A percentile compares a stretch with the other conserved stretches of the same genome.
Evolutionary conservation across 1,284 basidiomycete genomes (phyloP).

Genomic region (Takashimella koratensis): DNA sequence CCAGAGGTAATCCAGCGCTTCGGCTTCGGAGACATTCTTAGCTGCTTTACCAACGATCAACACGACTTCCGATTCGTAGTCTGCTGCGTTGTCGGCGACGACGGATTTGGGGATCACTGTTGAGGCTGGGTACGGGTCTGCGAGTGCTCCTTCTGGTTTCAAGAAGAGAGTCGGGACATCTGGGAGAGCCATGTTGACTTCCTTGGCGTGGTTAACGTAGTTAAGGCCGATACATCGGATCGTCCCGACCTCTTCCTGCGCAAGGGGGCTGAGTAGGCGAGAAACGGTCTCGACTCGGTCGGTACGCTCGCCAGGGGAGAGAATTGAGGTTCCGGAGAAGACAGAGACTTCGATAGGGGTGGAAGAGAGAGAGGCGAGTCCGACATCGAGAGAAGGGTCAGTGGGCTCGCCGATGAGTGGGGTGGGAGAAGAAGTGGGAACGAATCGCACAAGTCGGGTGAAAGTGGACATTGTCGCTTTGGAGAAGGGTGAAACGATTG

Average conservation of each 20-base stretch:
- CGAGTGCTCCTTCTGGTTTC: slow-evolving; percentile 37
- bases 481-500: not conserved
- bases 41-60: slow-evolving; percentile 78
- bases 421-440: slow-evolving; percentile 10
- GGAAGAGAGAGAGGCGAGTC: slow-evolving; percentile 31
- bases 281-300: slow-evolving; percentile 33
- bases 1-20: slow-evolving; percentile 76
- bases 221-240: slow-evolving; percentile 47
- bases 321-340: slow-evolving; percentile 35
- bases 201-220: slow-evolving; percentile 48
- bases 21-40: slow-evolving; percentile 69
- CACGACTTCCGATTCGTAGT: slow-evolving; percentile 85
- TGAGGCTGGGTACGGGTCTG: slow-evolving; percentile 36
- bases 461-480: slow-evolving; percentile 23
- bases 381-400: slow-evolving; percentile 45
- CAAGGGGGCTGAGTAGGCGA: slow-evolving; percentile 42
- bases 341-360: slow-evolving; percentile 36
- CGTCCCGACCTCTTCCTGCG: slow-evolving; percentile 37
- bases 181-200: slow-evolving; percentile 37
- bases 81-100: slow-evolving; percentile 68
- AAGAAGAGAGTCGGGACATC: slow-evolving; percentile 41
- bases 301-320: slow-evolving; percentile 40
- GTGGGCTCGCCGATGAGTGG: slow-evolving; percentile 42
- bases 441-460: slow-evolving; percentile 42
- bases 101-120: slow-evolving; percentile 40